These are phyloP conservation scores for Aphanomyces invadans DNA, from an alignment of 352 stramenopile species.

Conservation along the genomic window DNA sequence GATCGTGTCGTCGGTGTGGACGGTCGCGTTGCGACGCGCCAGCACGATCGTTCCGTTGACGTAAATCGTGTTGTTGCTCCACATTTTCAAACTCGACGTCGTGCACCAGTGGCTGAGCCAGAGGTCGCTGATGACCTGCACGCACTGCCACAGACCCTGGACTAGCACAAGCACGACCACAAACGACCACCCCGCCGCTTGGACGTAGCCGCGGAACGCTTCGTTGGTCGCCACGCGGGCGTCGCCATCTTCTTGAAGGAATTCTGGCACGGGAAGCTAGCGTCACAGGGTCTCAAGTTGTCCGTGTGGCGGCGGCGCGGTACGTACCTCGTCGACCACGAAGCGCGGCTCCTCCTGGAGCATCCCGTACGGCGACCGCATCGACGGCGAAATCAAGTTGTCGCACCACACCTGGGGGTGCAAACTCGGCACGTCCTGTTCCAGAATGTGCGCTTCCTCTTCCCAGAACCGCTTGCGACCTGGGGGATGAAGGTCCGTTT, in stretches of 20 bases:
- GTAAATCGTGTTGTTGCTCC: background rate
- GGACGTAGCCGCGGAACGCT: background rate
- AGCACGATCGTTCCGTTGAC: background rate
- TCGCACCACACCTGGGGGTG: background rate
- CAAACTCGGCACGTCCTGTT: background rate
- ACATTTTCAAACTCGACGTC: background rate
- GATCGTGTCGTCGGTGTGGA: constrained; percentile 1
- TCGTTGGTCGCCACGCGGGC: background rate
- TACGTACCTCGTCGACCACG: background rate
- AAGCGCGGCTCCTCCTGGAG: constrained; percentile 6
- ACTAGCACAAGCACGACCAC: constrained; percentile 4
- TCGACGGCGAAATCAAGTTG: constrained; percentile 9
- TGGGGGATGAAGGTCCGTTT: background rate
- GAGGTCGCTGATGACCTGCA: constrained; percentile 14
- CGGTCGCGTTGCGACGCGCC: background rate
- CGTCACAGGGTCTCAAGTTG: no score
- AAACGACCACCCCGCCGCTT: background rate
- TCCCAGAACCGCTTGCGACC: constrained; percentile 18
- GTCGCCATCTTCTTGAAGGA: background rate
- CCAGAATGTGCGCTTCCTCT: background rate
- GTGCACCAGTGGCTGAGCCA: constrained; percentile 19
- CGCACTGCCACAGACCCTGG: constrained; percentile 1
- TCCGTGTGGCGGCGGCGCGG: background rate
- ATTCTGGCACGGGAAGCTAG: background rate
- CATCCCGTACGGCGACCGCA: constrained; percentile 14